A percentile compares a stretch with the other conserved stretches of the same genome.
These are phyloP conservation scores for Dichomitus squalens DNA, from an alignment of 1,284 basidiomycete species.

Conservation along the genomic window DNA sequence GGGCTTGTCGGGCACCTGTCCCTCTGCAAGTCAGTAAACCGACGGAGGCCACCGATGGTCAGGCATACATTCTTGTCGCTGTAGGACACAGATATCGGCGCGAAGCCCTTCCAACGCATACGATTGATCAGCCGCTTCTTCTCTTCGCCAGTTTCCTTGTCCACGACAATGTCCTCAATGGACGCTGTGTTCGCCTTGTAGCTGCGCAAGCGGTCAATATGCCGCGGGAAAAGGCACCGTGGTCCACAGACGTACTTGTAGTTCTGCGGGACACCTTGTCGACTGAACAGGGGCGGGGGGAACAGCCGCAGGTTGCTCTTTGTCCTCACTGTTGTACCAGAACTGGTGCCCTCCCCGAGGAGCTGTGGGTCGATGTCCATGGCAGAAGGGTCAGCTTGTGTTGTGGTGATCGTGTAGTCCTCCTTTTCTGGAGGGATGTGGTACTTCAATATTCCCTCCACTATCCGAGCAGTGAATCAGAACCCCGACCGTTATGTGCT, in stretches of 20 bases:
- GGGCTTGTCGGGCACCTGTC: conserved; percentile 69
- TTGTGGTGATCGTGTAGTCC: conserved; percentile 46
- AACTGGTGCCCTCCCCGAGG: conserved; percentile 12
- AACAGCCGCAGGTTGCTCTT: conserved; percentile 69
- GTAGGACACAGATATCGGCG: conserved; percentile 70
- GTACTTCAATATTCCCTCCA: conserved; percentile 73
- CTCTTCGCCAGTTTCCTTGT: conserved; percentile 80
- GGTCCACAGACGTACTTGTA: conserved; percentile 61
- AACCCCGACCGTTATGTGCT: background rate
- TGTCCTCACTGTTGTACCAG: background rate
- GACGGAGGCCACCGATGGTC: background rate
- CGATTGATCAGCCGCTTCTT: conserved; percentile 79
- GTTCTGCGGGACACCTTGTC: conserved; percentile 73
- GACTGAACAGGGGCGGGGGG: conserved; percentile 84
- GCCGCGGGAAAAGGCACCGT: no score
- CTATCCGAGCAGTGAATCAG: conserved; percentile 39
- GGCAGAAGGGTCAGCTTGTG: conserved; percentile 28
- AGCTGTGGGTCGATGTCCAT: conserved; percentile 41
- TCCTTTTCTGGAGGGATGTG: conserved; percentile 66
- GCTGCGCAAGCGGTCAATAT: conserved; percentile 38
- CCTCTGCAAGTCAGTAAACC: background rate
- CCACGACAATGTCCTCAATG: conserved; percentile 60
- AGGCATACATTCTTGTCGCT: conserved; percentile 55
- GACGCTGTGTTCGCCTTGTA: conserved; percentile 80
- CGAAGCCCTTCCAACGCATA: conserved; percentile 78